Conservation (phyloP, 805 yeast genomes). For the Saturnispora saitoi region DNA sequence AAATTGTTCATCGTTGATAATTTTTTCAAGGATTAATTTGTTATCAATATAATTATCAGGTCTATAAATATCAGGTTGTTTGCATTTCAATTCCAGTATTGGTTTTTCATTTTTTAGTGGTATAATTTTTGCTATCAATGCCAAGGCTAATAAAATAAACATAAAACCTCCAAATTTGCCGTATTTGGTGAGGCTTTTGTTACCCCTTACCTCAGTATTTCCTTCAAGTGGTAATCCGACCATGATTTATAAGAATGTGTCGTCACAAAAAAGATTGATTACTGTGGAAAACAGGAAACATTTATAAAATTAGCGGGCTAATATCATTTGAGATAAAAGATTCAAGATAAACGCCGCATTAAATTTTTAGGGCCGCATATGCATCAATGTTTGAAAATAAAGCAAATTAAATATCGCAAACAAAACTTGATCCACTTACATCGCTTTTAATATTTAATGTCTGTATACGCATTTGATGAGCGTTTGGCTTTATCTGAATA, state of each 20-base stretch:
- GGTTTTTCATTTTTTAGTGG: not conserved
- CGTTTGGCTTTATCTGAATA: too few species aligned
- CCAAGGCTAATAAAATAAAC: not conserved
- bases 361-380: not conserved
- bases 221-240: conserved; percentile 5
- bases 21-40: conserved; percentile 27
- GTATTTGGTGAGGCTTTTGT: not conserved
- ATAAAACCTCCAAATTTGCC: not conserved
- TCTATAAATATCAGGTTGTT: conserved; percentile 16
- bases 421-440: too few species aligned
- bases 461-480: too few species aligned
- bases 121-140: not conserved
- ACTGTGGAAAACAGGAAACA: not conserved
- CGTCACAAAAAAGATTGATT: not conserved
- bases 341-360: not conserved
- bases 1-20: conserved; percentile 31
- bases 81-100: conserved; percentile 10
- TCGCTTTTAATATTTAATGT: too few species aligned
- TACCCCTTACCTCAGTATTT: not conserved
- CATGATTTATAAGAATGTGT: too few species aligned
- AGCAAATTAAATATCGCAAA: too few species aligned
- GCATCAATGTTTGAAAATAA: too few species aligned
- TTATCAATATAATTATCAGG: conserved; percentile 28
- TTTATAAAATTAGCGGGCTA: too few species aligned
- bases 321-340: too few species aligned